Conservation (phyloP, 2,329 filamentous ascomycete genomes). For the Colletotrichum musae region DNA sequence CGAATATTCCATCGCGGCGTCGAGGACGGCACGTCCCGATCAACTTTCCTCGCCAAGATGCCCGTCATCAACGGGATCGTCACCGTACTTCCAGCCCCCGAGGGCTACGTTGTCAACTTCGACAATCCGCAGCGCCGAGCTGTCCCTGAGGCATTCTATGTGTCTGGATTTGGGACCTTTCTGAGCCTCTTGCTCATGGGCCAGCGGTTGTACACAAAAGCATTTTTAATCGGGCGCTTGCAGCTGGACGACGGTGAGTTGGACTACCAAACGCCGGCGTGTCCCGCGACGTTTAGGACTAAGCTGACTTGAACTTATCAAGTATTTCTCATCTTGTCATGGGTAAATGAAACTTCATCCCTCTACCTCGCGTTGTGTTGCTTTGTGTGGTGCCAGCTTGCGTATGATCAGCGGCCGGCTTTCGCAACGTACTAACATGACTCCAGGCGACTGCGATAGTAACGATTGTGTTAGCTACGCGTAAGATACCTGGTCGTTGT, state of each 20-base stretch:
- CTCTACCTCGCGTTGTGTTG: no score
- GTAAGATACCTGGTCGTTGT: background rate
- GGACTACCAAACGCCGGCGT: no score
- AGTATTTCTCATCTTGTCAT: constrained; percentile 15
- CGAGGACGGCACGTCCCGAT: no score
- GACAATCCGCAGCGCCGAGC: constrained; percentile 48
- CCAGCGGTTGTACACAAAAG: constrained; percentile 48
- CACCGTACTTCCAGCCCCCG: constrained; percentile 46
- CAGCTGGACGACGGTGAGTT: constrained; percentile 42
- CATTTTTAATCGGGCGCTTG: constrained; percentile 36
- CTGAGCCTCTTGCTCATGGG: constrained; percentile 46
- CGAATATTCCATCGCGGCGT: no score
- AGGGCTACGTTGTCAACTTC: constrained; percentile 52
- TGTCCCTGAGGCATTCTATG: constrained; percentile 44
- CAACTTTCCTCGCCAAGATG: constrained; percentile 1
- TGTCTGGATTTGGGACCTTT: constrained; percentile 46
- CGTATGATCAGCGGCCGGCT: background rate
- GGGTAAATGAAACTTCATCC: constrained; percentile 3
- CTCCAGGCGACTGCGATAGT: constrained; percentile 29
- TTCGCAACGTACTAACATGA: background rate
- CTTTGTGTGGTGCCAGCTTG: background rate
- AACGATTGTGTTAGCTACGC: constrained; percentile 22
- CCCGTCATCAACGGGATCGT: constrained; percentile 46
- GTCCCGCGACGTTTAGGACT: no score
- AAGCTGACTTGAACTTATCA: no score